A percentile compares a stretch with the other conserved stretches of the same genome.
These are phyloP conservation scores for Raffaelea arxii DNA, from an alignment of 2,329 filamentous ascomycete genomes.

Conservation along the genomic window DNA sequence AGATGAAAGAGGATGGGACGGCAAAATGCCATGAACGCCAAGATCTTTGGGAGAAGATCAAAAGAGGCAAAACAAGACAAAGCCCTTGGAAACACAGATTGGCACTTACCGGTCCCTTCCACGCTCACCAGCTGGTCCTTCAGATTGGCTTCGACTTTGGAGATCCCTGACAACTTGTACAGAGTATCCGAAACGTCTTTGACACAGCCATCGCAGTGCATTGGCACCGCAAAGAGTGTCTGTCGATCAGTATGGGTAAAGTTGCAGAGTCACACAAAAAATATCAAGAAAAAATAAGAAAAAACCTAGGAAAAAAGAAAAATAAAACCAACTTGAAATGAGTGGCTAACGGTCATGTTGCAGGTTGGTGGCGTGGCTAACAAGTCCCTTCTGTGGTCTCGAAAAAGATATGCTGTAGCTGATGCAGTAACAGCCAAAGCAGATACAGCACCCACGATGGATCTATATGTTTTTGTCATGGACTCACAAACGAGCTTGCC, in stretches of 20 bases:
- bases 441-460: slow-evolving; percentile 2
- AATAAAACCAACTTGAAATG: slow-evolving; percentile 31
- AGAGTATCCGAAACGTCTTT: slow-evolving; percentile 75
- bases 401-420: slow-evolving; percentile 1
- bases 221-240: slow-evolving; percentile 90
- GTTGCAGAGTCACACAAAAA: neutral
- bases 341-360: slow-evolving; percentile 34
- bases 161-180: slow-evolving; percentile 67
- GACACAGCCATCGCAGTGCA: slow-evolving; percentile 84
- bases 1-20: too few relatives aligned
- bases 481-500: too few relatives aligned
- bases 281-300: slow-evolving; percentile 1
- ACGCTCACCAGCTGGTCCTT: slow-evolving; percentile 75
- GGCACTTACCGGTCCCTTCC: slow-evolving; percentile 65
- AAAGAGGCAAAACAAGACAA: neutral
- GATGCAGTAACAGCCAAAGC: slow-evolving; percentile 4
- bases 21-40: slow-evolving; percentile 3
- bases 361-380: neutral
- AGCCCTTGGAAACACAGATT: neutral
- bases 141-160: slow-evolving; percentile 72
- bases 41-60: neutral
- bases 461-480: slow-evolving; percentile 3
- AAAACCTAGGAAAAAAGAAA: neutral
- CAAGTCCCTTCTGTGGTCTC: neutral
- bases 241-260: slow-evolving; percentile 26